phyloP scores from a whole-genome alignment of 2,329 filamentous ascomycete species.

The Didymella pinodella region DNA sequence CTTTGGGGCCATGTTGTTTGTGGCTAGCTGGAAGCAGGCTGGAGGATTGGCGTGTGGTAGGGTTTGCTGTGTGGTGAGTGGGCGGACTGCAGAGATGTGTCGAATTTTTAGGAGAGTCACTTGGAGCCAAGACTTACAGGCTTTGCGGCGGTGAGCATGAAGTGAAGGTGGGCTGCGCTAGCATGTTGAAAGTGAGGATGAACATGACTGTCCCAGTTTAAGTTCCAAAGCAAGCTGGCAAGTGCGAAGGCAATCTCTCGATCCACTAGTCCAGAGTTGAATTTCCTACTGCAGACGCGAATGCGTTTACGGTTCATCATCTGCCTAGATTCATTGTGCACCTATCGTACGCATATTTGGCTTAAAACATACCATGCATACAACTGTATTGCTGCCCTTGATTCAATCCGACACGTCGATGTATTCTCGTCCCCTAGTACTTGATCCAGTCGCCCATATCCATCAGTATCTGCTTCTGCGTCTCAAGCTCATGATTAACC shows the following conservation, averaged over 20 bases:
- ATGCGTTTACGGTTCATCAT: neutral
- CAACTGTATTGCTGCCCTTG: neutral
- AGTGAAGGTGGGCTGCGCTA: slow-evolving; percentile 14
- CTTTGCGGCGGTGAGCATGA: neutral
- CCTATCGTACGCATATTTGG: neutral
- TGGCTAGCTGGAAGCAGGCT: neutral
- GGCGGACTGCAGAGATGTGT: neutral
- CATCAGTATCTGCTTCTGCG: slow-evolving; percentile 38
- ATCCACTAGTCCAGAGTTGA: neutral
- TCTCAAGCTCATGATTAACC: slow-evolving; percentile 37
- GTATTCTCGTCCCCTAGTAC: neutral
- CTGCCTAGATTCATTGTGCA: neutral
- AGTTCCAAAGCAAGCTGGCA: neutral
- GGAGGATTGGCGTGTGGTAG: neutral
- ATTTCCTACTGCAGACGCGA: neutral
- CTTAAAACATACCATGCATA: neutral
- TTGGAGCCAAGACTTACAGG: neutral
- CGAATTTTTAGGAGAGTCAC: neutral
- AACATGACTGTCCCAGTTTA: neutral
- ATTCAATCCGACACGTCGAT: neutral
- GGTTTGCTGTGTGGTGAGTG: neutral
- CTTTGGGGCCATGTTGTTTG: slow-evolving; percentile 9
- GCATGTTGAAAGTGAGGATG: neutral
- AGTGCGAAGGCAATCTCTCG: no score
- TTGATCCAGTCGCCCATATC: slow-evolving; percentile 43